Conservation (phyloP, 768 basidiomycete species). For the Mycena filopes region DNA sequence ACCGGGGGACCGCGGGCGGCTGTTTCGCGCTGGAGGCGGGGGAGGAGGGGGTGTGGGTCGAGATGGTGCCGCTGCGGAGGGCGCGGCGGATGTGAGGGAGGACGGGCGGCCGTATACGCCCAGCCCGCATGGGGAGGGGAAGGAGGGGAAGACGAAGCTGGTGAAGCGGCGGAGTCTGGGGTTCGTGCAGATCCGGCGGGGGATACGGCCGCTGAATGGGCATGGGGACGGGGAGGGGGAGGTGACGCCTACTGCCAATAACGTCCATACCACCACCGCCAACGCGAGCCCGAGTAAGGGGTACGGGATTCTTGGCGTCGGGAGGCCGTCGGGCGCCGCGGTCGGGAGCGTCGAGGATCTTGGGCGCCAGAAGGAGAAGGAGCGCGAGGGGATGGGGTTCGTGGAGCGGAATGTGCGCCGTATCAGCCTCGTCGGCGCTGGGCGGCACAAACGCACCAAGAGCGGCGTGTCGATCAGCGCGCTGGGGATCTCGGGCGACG, state of each 20-base stretch:
- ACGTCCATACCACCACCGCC: too few species aligned
- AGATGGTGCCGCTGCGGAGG: constrained; percentile 56
- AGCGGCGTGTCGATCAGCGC: constrained; percentile 53
- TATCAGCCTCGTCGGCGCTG: constrained; percentile 63
- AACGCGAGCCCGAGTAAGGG: constrained; percentile 30
- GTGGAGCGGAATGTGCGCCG: constrained; percentile 69
- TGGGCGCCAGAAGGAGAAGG: constrained; percentile 39
- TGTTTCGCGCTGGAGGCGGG: constrained; percentile 53
- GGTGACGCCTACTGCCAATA: constrained; percentile 13
- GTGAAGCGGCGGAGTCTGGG: constrained; percentile 58
- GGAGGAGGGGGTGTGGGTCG: constrained; percentile 75
- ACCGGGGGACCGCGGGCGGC: constrained; percentile 40
- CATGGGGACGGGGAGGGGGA: constrained; percentile 35
- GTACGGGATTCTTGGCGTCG: constrained; percentile 41
- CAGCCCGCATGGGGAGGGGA: constrained; percentile 27
- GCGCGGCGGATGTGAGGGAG: constrained; percentile 41
- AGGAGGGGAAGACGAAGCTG: constrained; percentile 44
- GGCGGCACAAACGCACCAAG: constrained; percentile 67
- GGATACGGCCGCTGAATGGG: constrained; percentile 39
- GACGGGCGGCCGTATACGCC: constrained; percentile 33
- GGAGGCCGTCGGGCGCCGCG: constrained; percentile 22
- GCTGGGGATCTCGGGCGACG: constrained; percentile 30
- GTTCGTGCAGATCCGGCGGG: constrained; percentile 50
- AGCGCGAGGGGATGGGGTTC: constrained; percentile 55
- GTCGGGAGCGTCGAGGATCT: constrained; percentile 29